These are phyloP conservation scores for Penicillium verhagenii DNA, from an alignment of 495 filamentous ascomycete species.

Conservation along the genomic window DNA sequence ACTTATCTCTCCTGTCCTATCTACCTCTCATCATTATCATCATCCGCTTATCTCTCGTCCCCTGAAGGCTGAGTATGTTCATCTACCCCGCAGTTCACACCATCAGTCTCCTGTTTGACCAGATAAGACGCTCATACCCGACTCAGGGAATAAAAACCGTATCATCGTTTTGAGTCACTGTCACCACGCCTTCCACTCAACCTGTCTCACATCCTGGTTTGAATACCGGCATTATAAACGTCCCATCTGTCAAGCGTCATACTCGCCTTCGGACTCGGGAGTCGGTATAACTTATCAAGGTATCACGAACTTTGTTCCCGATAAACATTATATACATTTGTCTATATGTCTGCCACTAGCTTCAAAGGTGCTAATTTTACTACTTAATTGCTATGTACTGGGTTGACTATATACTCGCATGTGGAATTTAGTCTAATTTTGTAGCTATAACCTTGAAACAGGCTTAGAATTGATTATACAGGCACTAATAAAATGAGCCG, in stretches of 20 bases:
- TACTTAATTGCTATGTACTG: too few relatives aligned
- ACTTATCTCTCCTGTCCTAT: conserved; percentile 18
- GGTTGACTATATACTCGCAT: not conserved
- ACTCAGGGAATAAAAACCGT: conserved; percentile 5
- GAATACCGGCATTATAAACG: conserved; percentile 33
- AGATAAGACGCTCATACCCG: not conserved
- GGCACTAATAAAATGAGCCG: not conserved
- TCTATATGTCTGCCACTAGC: not conserved
- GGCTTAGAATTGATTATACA: too few relatives aligned
- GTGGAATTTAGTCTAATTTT: too few relatives aligned
- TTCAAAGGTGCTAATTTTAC: too few relatives aligned
- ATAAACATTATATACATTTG: not conserved
- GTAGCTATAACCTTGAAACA: too few relatives aligned
- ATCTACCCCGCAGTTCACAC: conserved; percentile 1
- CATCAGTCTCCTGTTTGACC: not conserved
- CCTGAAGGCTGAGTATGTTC: conserved; percentile 21
- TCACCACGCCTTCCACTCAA: conserved; percentile 34
- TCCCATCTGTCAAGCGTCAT: conserved; percentile 35
- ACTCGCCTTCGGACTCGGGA: conserved; percentile 8
- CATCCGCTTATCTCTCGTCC: conserved; percentile 20
- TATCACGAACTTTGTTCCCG: not conserved
- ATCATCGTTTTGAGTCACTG: conserved; percentile 32
- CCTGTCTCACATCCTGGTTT: conserved; percentile 37
- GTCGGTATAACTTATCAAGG: not conserved
- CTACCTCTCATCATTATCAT: conserved; percentile 28